A percentile compares a stretch with the other conserved stretches of the same genome.
These are phyloP conservation scores for Neurospora sp. DNA, from an alignment of 495 filamentous ascomycete species.

Conservation along the genomic window DNA sequence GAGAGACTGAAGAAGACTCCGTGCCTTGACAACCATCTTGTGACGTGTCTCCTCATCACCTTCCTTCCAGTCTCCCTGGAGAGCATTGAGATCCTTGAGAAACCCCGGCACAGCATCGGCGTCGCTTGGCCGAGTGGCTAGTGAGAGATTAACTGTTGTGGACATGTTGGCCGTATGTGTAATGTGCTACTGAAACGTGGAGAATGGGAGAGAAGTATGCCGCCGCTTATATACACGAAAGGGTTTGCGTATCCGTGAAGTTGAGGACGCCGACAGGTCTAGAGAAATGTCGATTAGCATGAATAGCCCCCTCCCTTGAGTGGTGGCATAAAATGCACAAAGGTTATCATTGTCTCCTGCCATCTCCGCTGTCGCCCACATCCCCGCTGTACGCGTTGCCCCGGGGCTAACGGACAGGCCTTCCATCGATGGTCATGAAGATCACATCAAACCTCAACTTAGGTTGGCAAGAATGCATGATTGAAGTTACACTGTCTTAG, in stretches of 20 bases:
- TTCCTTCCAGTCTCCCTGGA: neutral
- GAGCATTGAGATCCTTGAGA: slow-evolving; percentile 5
- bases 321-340: neutral
- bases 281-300: neutral
- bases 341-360: neutral
- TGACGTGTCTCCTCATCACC: slow-evolving; percentile 7
- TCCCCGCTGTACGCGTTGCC: neutral
- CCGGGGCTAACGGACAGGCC: neutral
- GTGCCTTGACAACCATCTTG: slow-evolving; percentile 16
- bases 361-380: neutral
- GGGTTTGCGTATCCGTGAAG: neutral
- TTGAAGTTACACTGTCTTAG: neutral
- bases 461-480: neutral
- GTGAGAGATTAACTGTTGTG: slow-evolving; percentile 3
- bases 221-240: neutral
- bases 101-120: slow-evolving; percentile 7
- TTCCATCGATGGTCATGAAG: neutral
- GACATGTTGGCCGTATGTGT: neutral
- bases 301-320: neutral
- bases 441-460: neutral
- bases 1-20: slow-evolving; percentile 17
- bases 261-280: neutral
- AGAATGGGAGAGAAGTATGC: neutral
- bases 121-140: slow-evolving; percentile 9
- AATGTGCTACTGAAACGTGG: neutral